phyloP scores from a whole-genome alignment of 768 basidiomycete genomes.

The Paxillus ammoniavirescens region DNA sequence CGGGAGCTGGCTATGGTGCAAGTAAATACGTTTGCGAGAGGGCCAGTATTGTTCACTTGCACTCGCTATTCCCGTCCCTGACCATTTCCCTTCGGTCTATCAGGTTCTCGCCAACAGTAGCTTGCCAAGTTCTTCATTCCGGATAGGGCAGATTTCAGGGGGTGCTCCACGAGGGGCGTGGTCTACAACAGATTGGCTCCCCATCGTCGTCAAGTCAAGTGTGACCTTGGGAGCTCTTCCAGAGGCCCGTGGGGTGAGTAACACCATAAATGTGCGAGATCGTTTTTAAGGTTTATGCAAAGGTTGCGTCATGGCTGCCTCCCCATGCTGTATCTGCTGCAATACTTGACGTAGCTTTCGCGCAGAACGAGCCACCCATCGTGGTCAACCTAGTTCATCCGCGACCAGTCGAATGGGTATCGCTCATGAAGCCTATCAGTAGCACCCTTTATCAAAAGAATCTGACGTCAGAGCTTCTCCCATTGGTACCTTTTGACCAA shows the following conservation, averaged over 20 bases:
- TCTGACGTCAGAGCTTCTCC: constrained; percentile 18
- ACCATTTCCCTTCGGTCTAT: not conserved
- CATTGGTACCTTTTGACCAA: constrained; percentile 31
- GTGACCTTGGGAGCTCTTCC: constrained; percentile 30
- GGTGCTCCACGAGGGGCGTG: constrained; percentile 34
- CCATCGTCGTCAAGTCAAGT: constrained; percentile 36
- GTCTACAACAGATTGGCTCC: constrained; percentile 37
- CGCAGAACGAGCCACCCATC: constrained; percentile 13
- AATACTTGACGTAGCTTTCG: constrained; percentile 30
- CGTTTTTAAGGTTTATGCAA: not conserved
- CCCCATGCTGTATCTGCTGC: constrained; percentile 23
- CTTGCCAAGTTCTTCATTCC: constrained; percentile 31
- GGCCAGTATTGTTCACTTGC: constrained; percentile 15
- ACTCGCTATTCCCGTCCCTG: not conserved
- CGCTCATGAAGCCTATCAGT: constrained; percentile 24
- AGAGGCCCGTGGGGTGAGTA: constrained; percentile 27
- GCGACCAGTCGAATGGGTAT: constrained; percentile 26
- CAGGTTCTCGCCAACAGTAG: constrained; percentile 34
- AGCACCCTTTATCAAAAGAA: constrained; percentile 10
- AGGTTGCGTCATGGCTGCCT: constrained; percentile 33
- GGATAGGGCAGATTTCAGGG: constrained; percentile 39
- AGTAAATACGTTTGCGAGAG: constrained; percentile 29
- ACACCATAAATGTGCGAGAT: not conserved
- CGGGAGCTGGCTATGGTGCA: constrained; percentile 37
- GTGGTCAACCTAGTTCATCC: constrained; percentile 35